These are phyloP conservation scores for Gastrolobium bilobum DNA, from an alignment of 306 rosid species.

Conservation along the genomic window DNA sequence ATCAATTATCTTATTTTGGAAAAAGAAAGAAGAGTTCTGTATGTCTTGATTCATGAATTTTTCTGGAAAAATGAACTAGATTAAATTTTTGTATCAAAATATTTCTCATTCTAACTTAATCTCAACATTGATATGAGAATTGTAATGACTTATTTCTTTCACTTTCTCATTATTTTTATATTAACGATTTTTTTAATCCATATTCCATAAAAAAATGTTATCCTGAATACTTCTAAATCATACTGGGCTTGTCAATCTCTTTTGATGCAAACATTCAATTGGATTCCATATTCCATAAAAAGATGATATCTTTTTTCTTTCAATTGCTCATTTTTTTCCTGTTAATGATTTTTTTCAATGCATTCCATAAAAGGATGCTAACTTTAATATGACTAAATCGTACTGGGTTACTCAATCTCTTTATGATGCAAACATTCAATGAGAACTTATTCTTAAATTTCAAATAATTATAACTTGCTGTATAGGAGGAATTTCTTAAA, in stretches of 20 bases:
- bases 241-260: not conserved
- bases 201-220: constrained; percentile 10
- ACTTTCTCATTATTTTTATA: not conserved
- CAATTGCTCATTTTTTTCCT: not conserved
- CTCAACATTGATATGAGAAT: constrained; percentile 7
- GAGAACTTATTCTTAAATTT: constrained; percentile 4
- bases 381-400: constrained; percentile 18
- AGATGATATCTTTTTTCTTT: not conserved
- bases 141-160: constrained; percentile 9
- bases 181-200: constrained; percentile 9
- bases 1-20: constrained; percentile 6
- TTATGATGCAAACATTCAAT: constrained; percentile 30
- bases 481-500: constrained; percentile 93
- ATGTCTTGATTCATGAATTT: no score
- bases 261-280: constrained; percentile 16
- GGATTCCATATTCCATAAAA: not conserved
- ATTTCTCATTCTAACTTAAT: not conserved
- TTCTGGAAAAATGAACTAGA: no score
- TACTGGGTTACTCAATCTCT: constrained; percentile 33
- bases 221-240: constrained; percentile 5
- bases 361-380: constrained; percentile 11
- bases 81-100: no score
- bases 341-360: not conserved
- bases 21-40: no score
- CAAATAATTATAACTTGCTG: constrained; percentile 3